These are phyloP conservation scores for Macrophomina pseudophaseolina DNA, from an alignment of 2,329 filamentous ascomycete species.

Conservation along the genomic window DNA sequence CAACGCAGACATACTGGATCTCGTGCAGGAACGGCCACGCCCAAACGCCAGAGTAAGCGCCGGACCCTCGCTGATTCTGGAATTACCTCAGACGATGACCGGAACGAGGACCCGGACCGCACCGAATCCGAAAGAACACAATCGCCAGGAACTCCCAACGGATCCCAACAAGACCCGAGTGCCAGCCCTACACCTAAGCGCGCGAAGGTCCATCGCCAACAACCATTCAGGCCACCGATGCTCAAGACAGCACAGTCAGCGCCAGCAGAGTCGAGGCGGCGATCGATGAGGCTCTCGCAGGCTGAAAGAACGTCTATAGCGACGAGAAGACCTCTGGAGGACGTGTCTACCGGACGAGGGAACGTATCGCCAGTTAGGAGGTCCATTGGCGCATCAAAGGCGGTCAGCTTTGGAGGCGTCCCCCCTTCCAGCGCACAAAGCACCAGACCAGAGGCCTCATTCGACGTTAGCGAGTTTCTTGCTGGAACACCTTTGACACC, in stretches of 20 bases:
- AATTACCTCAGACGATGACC: background rate
- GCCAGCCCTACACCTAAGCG: constrained; percentile 48
- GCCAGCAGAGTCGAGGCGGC: background rate
- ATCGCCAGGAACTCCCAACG: background rate
- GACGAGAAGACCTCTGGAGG: constrained; percentile 37
- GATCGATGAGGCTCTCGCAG: constrained; percentile 12
- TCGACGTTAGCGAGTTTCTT: constrained; percentile 47
- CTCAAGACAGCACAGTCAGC: constrained; percentile 26
- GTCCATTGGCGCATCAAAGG: constrained; percentile 33
- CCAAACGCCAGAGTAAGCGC: background rate
- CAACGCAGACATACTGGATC: background rate
- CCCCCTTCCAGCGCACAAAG: background rate
- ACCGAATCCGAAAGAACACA: background rate
- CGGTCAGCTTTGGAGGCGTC: background rate
- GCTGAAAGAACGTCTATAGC: constrained; percentile 28
- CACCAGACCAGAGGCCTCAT: constrained; percentile 33
- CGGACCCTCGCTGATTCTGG: constrained; percentile 6
- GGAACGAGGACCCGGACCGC: constrained; percentile 1
- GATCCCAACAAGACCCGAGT: background rate
- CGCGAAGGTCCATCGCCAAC: constrained; percentile 38
- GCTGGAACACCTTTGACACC: constrained; percentile 44
- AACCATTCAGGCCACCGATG: constrained; percentile 38
- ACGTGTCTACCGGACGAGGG: constrained; percentile 34
- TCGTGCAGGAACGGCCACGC: background rate
- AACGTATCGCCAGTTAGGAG: constrained; percentile 30